Base-by-base conservation (phyloP, 768 basidiomycete species). In the Gloeostereum incarnatum region DNA sequence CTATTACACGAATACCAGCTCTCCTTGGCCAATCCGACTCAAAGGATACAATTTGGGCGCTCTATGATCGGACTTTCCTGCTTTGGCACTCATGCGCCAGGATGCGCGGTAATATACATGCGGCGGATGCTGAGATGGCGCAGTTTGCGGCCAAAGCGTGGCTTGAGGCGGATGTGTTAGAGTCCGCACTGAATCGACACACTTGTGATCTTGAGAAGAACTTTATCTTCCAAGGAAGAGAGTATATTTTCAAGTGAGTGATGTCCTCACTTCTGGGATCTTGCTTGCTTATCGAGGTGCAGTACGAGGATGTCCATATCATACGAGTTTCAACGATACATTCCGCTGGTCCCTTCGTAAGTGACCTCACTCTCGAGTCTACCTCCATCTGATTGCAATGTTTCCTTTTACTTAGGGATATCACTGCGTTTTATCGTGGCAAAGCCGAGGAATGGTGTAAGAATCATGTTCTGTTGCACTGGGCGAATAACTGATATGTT, bases 221-320 rank as follows among this genome's bases (percentile, higher is more conserved):
- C 6, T 83, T 72, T 48, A 61, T 87, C 18, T 86, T 72, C 49
- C 73, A 77, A 36, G 82, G 78, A 27, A 65, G 81, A 32, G 85
- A 86, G 47, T 81, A 73, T 47, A 62, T 87, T 19, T 86, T 84
- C 65, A 84, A 84, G 84, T 84, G 53, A 55, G 81, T 59, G 18
- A 1, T 36, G 10, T 17, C 19, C 40, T 17, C 31, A 25, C 20
- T 26, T 37, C 37, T 22, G 30, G 32, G 31, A 34, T 38, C 17
- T 7, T 27, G 36, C 34, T 40, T 36, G 31, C 23, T 42, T 17
- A 42, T 46, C 35, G 46, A 24, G 45, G 8, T 27, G 13, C 33
- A 87, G 84, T 48, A 76, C 72, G 24, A 70, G 82, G 21, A 78
- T 78, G 73, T 74, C 68, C 45, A 74, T 88, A 34, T 74, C 77